Base-by-base conservation (phyloP, 495 filamentous ascomycete species). In the Thermothielavioides terrestris region DNA sequence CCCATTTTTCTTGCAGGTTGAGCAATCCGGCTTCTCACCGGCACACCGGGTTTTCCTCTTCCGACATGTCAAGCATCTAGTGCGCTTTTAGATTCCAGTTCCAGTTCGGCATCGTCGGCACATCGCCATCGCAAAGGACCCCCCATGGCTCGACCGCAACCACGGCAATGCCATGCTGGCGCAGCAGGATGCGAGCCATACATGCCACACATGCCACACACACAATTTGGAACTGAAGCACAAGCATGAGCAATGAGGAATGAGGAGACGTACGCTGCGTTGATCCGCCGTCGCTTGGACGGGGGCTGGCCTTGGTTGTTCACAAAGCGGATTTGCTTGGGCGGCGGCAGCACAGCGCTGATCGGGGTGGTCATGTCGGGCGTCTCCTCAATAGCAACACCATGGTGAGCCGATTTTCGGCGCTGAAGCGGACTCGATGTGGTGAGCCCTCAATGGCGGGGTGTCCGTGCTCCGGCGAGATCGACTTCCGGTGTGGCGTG, bases 21-120 rank as follows among this genome's bases (percentile, higher is more conserved):
- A 81, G 66, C 85, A 89, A 2, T 78, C 74, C 64, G 83, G 83
- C 54, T 81, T 79, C 68, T 87, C 83, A 48, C 86, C 86, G 22
- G 84, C 86, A 63, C 86, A 90, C 65, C 86, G 77, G 48, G 86
- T 89, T 69, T 90, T 90, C 66, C 86, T 78, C 59, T 83, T 87
- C 64, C 86, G 82, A 67, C 85, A 88, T 46, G 85, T 90, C 51
- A 81, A 73, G 68, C 86, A 88, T 55, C 84, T 86, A 56, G 55
- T 44, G 43, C 20, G 20, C 12, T 47, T 49, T 67, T 59, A 67
- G 66, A 60, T 61, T 39, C 36, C 34, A 6, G 25, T 52, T 49
- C 39, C 6, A 20, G 2, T 6, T 12, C 15, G 37, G 34, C 31
- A 46, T 27, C 25, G 6, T 10, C 43, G 27, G 23, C 11, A 28